Base-by-base conservation (phyloP, 345 rosid species). In the Microthlaspi erraticum region DNA sequence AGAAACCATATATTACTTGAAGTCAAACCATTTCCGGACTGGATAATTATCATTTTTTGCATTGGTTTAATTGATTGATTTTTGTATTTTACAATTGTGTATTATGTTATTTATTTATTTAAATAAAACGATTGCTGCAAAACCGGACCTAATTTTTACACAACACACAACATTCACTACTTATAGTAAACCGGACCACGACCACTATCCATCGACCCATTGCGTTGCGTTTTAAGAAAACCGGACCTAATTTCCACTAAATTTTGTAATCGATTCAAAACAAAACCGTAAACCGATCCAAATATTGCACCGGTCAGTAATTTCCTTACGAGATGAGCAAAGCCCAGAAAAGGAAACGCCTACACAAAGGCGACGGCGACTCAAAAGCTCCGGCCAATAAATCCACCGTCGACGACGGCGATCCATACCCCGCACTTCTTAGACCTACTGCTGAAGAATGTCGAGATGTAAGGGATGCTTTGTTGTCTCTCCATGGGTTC, bases 401-500 rank as follows among this genome's bases (percentile, higher is more conserved):
- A 54, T 18, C 70, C 45, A 18, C 75, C 75, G 58, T 54, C 10
- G 38, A 49, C 20, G 44, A 29, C 60, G 20, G 3, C 1, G 46
- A 71, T 14, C 80, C 80, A 23, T 77, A 66, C 43, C 77, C 80
- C 5, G 8, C 38, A 10, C 68, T 58, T 17, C 37, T 51, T 6
- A 42, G 19, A 49, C 80, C 77, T 10, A 65, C 69, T 3, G 11
- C 64, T 19, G 59, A 59, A 16, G 73, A 77, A 34, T 77, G 80
- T 29, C 63, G 49, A 58, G 77, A 60, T 39, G 64, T 77, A 34
- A 65, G 73, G 32, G 80, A 77, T 9, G 62, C 67, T 53, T 13
- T 77, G 68, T 54, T 77, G 39, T 71, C 77, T 60, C 63, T 52
- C 65, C 77, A 72, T 36, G 80, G 80, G 1, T 72, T 77, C 38